A percentile compares a stretch with the other conserved stretches of the same genome.
Evolutionary conservation across 495 filamentous ascomycete genomes (phyloP).

Genomic region (Geopyxis carbonaria): DNA sequence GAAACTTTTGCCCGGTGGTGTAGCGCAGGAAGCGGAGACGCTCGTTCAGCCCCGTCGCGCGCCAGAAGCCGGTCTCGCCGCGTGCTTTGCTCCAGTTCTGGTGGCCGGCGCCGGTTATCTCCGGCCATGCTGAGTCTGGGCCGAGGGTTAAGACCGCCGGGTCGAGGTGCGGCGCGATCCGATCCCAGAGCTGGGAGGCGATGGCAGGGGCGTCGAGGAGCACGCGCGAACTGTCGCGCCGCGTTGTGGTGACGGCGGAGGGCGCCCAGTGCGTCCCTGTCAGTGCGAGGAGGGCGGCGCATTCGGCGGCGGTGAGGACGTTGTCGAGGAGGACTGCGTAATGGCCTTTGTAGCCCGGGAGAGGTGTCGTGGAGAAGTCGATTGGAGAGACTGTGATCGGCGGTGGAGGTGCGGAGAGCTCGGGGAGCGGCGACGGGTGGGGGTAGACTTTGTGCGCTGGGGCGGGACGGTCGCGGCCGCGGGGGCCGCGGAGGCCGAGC

Average conservation of each 20-base stretch:
- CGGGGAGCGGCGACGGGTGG: no score
- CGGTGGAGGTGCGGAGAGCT: no score
- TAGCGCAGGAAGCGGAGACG: conserved; percentile 49
- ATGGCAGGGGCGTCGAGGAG: conserved; percentile 39
- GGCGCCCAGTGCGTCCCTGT: conserved; percentile 28
- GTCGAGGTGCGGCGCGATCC: conserved; percentile 35
- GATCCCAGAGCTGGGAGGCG: conserved; percentile 34
- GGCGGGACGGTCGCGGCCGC: no score
- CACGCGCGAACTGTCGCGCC: conserved; percentile 41
- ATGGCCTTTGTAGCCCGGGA: conserved; percentile 26
- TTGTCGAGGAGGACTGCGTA: conserved; percentile 42
- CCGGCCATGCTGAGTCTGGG: conserved; percentile 10
- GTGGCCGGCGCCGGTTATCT: conserved; percentile 9
- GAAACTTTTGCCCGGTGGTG: conserved; percentile 45
- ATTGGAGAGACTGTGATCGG: conserved; percentile 19
- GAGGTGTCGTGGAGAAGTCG: conserved; percentile 31
- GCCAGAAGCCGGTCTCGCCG: conserved; percentile 29
- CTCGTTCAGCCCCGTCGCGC: conserved; percentile 38
- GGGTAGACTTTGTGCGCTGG: no score
- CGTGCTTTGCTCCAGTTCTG: conserved; percentile 2
- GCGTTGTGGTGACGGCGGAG: conserved; percentile 18
- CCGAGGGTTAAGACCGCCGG: conserved; percentile 16
- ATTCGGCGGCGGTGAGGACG: conserved; percentile 35
- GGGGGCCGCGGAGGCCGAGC: no score
- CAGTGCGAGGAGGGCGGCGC: conserved; percentile 32